phyloP scores from a whole-genome alignment of 1,284 basidiomycete genomes.

The Chalciporus sp. region DNA sequence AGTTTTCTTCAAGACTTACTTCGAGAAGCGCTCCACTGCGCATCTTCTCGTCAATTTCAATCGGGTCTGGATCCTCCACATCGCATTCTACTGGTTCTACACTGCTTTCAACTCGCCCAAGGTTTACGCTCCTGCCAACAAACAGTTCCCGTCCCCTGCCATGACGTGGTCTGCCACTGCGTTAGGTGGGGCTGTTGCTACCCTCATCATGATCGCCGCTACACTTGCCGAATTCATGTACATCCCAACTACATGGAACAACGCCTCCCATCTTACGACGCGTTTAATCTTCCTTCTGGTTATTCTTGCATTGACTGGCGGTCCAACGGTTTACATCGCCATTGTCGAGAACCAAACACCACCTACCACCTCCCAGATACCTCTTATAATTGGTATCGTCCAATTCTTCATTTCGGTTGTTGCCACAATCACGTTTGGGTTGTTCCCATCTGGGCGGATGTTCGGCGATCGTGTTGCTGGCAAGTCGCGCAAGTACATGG shows the following conservation, averaged over 20 bases:
- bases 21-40: conserved; percentile 89
- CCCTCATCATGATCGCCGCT: conserved; percentile 87
- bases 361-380: conserved; percentile 52
- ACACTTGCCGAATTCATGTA: conserved; percentile 92
- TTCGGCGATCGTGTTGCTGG: conserved; percentile 95
- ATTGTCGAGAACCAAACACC: conserved; percentile 65
- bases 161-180: conserved; percentile 95
- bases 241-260: conserved; percentile 98
- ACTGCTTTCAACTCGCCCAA: conserved; percentile 96
- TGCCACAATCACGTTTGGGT: conserved; percentile 77
- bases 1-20: conserved; percentile 97
- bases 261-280: conserved; percentile 90
- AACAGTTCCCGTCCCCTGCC: conserved; percentile 60
- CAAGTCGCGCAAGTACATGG: conserved; percentile 93
- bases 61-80: conserved; percentile 93
- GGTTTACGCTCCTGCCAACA: conserved; percentile 77
- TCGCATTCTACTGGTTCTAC: conserved; percentile 92
- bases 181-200: conserved; percentile 88
- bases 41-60: conserved; percentile 98
- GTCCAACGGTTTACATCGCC: conserved; percentile 90
- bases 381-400: conserved; percentile 84
- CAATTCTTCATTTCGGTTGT: conserved; percentile 89
- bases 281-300: conserved; percentile 86
- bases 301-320: conserved; percentile 84
- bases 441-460: conserved; percentile 90